phyloP scores from a whole-genome alignment of 2,329 filamentous ascomycete genomes.

The Aureobasidium lini region DNA sequence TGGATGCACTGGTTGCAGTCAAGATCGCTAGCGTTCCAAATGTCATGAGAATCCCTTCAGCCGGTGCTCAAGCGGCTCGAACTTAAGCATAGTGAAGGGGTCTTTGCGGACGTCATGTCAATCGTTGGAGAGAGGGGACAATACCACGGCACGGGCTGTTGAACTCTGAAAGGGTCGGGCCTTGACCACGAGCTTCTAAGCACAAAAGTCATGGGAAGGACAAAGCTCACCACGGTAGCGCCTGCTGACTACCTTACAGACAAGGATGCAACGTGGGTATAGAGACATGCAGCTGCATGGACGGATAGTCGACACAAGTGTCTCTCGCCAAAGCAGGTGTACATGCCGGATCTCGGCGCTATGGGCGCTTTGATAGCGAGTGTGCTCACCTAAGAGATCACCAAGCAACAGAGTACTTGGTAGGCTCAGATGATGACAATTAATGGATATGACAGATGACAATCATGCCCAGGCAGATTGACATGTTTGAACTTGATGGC shows the following conservation, averaged over 20 bases:
- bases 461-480: neutral
- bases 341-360: neutral
- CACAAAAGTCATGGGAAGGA: neutral
- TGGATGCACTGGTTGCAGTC: neutral
- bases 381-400: neutral
- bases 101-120: neutral
- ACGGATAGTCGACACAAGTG: slow-evolving; percentile 3
- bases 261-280: slow-evolving; percentile 5
- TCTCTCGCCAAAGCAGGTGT: slow-evolving; percentile 1
- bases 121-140: neutral
- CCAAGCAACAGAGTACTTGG: neutral
- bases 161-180: neutral
- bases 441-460: neutral
- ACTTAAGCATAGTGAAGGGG: neutral
- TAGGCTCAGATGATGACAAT: slow-evolving; percentile 1
- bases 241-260: neutral
- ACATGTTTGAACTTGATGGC: neutral
- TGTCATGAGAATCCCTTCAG: neutral
- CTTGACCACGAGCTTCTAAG: slow-evolving; percentile 3
- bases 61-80: neutral
- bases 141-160: neutral
- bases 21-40: slow-evolving; percentile 1
- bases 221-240: neutral
- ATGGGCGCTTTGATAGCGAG: neutral
- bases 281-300: slow-evolving; percentile 1